Percentiles rank a stretch among this genome's conserved stretches.
Conservation (phyloP, 768 basidiomycete species). For the Podaxis carcinomalis region DNA sequence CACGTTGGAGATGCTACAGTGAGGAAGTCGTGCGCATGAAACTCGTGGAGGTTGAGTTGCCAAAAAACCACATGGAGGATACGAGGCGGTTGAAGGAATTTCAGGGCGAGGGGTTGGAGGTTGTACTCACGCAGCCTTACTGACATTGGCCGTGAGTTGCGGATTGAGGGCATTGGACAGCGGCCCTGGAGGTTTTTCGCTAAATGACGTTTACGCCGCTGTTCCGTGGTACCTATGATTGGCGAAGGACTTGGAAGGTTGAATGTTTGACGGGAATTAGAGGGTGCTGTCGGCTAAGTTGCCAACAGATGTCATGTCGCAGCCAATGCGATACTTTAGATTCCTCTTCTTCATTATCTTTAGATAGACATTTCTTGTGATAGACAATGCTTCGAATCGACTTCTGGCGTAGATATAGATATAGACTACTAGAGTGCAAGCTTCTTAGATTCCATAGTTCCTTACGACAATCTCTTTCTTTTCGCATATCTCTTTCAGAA, state of each 20-base stretch:
- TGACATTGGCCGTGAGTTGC: background rate
- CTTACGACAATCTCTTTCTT: background rate
- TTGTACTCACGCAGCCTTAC: conserved; percentile 17
- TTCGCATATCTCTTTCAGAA: background rate
- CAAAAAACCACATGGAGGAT: conserved; percentile 28
- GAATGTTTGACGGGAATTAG: background rate
- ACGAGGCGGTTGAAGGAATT: conserved; percentile 24
- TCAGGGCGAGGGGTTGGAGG: conserved; percentile 28
- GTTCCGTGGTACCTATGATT: background rate
- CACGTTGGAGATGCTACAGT: conserved; percentile 24
- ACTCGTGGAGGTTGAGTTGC: conserved; percentile 24
- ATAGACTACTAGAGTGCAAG: background rate
- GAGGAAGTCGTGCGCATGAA: conserved; percentile 21
- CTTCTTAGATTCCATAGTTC: background rate
- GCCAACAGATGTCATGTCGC: background rate
- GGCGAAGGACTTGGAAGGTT: background rate
- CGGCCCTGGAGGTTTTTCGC: background rate
- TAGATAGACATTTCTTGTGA: background rate
- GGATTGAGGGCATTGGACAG: background rate
- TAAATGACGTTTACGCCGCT: background rate
- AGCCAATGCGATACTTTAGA: background rate
- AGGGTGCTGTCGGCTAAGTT: background rate
- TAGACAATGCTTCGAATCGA: background rate
- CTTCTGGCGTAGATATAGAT: background rate
- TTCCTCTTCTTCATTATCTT: background rate